Percentiles rank a stretch among this genome's conserved stretches.
phyloP scores from a whole-genome alignment of 208 protist genomes.

The Acanthamoeba castellanii region DNA sequence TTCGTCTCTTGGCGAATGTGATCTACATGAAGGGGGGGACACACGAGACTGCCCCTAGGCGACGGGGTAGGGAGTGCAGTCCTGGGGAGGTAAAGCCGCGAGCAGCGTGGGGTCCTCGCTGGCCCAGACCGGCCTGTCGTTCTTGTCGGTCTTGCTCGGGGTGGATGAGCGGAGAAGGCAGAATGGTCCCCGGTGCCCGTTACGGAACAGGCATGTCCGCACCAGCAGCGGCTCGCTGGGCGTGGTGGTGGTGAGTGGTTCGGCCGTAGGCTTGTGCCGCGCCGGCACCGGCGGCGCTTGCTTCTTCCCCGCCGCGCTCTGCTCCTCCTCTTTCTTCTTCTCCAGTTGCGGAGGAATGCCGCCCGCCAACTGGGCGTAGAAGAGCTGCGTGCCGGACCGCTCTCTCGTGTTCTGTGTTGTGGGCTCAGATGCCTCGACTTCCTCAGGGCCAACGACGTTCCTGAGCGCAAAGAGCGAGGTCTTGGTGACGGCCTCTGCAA shows the following conservation, averaged over 20 bases:
- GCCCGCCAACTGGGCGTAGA: neutral
- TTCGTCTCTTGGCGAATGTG: too few species aligned
- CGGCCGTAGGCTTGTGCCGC: too few species aligned
- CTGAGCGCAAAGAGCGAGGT: neutral
- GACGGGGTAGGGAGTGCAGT: neutral
- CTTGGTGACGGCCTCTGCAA: neutral
- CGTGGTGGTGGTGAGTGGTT: neutral
- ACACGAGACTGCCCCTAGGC: neutral
- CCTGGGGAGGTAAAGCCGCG: neutral
- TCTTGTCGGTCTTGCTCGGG: too few species aligned
- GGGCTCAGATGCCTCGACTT: neutral
- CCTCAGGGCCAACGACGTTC: neutral
- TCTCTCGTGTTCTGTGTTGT: neutral
- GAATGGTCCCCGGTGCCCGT: neutral
- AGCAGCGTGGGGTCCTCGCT: neutral
- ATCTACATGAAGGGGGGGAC: too few species aligned
- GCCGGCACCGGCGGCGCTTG: neutral
- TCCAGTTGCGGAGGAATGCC: neutral
- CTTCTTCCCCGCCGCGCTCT: neutral
- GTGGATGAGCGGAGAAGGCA: neutral
- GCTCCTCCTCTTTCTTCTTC: neutral
- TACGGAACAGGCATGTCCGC: neutral
- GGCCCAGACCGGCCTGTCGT: neutral
- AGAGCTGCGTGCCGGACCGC: neutral
- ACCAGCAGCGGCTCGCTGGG: neutral